phyloP scores from a whole-genome alignment of 345 rosid genomes.

The Xanthoceras sorbifolium region DNA sequence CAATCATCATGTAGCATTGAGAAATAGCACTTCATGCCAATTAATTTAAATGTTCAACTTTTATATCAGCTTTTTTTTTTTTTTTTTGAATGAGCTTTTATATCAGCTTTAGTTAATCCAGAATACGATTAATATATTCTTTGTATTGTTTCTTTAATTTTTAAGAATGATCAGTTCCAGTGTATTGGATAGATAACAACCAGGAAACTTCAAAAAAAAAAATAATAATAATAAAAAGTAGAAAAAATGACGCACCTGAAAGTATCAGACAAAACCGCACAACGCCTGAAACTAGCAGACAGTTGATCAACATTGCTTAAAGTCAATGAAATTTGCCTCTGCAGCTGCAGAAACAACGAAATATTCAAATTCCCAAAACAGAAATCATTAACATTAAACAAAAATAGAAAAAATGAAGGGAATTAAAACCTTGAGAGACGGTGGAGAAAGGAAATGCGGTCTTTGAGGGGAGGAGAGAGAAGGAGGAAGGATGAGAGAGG shows the following conservation, averaged over 20 bases:
- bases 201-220: too few relatives aligned
- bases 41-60: background rate
- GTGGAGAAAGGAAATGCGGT: slow-evolving; percentile 23
- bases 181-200: background rate
- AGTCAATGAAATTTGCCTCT: slow-evolving; percentile 38
- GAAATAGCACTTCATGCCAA: background rate
- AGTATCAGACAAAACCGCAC: slow-evolving; percentile 43
- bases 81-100: too few relatives aligned
- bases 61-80: background rate
- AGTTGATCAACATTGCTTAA: slow-evolving; percentile 25
- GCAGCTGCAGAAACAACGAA: slow-evolving; percentile 23
- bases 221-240: background rate
- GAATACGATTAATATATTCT: background rate
- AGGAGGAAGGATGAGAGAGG: slow-evolving; percentile 20
- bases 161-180: background rate
- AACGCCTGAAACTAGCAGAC: slow-evolving; percentile 34
- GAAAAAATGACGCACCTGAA: slow-evolving; percentile 35
- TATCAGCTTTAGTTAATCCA: background rate
- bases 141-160: background rate
- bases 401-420: background rate
- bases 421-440: slow-evolving; percentile 46
- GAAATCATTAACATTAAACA: background rate
- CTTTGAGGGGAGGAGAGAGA: slow-evolving; percentile 21
- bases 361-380: background rate
- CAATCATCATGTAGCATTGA: background rate